Evolutionary conservation across 768 basidiomycete genomes (phyloP), one percentile per base, ranked within the genome.

Genomic region (Melanogaster broomeanus): DNA sequence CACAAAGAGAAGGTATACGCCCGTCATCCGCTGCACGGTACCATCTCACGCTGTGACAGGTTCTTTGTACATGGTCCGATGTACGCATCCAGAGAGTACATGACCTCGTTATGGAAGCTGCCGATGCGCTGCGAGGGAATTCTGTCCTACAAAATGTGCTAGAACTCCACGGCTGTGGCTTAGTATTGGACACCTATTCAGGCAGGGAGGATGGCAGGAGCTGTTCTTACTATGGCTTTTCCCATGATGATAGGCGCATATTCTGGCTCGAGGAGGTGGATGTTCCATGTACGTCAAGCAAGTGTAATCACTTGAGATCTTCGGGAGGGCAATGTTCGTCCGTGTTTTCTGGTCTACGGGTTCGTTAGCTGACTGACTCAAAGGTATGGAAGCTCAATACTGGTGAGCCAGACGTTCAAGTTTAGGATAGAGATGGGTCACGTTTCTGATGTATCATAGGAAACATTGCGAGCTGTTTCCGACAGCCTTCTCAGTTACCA

Each of bases 391-490:
- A 42, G 61, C 59, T 2, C 63, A 68, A 22, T 68, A 68, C 38
- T 68, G 66, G 66, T 70, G 42, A 53, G 68, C 8, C 30, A 30
- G 30, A 2, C 4, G 1, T 16, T 5, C 5, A n/a, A n/a, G 24
- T n/a, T 10, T 6, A 4, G 11, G 27, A 25, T n/a, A 16, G 22
- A 1, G 10, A 11, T 3, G 6, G 13, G 18, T 39, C 19, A 47
- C 30, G 28, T 16, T 48, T n/a, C 1, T 2, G 4, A 15, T 18
- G 13, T 10, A 18, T 15, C 31, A 33, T 38, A 68, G 66, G 66
- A 65, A 52, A 39, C 68, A 68, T 39, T 68, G 68, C 38, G 68
- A 68, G 39, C 40, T 68, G 8, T 68, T 68, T 43, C 66, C 66
- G 24, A 68, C 55, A 19, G 56, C 49, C 6, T 57, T 66, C 11